Evolutionary conservation across 345 rosid genomes (phyloP).

Genomic region (Camelina laxa): DNA sequence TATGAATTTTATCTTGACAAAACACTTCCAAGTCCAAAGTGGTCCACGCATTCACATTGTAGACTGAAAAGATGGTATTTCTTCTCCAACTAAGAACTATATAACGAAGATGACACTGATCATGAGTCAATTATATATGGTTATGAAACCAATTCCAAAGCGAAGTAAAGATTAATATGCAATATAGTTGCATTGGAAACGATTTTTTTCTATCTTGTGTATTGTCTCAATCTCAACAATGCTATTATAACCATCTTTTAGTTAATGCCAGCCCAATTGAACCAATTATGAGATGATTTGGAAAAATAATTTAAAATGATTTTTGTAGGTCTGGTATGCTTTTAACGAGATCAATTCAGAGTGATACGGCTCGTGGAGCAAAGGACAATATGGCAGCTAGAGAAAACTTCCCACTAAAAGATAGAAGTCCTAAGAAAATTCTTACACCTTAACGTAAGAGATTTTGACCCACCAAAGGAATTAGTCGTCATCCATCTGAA

Average conservation of each 20-base stretch:
- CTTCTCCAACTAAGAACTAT: background rate
- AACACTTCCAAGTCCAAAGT: background rate
- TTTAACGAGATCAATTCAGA: background rate
- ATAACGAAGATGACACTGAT: background rate
- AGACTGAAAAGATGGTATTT: background rate
- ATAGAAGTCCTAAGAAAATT: background rate
- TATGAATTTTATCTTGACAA: too few relatives aligned
- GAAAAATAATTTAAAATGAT: background rate
- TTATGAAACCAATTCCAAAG: background rate
- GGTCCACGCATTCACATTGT: background rate
- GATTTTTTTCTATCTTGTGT: background rate
- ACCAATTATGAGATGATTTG: background rate
- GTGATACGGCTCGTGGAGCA: background rate
- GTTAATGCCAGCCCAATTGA: background rate
- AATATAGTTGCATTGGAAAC: background rate
- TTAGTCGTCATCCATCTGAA: background rate
- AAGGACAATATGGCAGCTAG: background rate
- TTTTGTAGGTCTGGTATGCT: background rate
- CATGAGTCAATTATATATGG: background rate
- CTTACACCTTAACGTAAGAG: background rate
- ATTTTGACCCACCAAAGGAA: background rate
- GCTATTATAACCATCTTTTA: background rate
- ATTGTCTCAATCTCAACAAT: background rate
- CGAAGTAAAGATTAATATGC: background rate
- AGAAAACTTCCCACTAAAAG: background rate